Evolutionary conservation across 352 stramenopile species (phyloP), one percentile per base, ranked within the genome.

Genomic region (Salisapilia sapeloensis): DNA sequence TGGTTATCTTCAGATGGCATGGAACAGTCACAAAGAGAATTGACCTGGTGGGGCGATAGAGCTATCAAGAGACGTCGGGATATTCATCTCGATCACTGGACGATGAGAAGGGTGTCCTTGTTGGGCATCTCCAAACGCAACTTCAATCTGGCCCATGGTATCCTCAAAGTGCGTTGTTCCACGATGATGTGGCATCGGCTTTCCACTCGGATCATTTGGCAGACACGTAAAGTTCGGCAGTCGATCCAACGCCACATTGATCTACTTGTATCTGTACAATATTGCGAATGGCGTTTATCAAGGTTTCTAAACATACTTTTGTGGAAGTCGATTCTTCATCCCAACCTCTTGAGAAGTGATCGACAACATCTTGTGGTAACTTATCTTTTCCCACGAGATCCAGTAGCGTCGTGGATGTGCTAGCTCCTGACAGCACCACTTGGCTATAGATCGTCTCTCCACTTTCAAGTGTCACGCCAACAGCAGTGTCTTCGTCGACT

Each of bases 151-250:
- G 11, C 63, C 24, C 35, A 85, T 35, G 2, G 63, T 60, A 35
- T 86, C 60, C 33, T 93, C 80, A 40, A 94, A 93, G 42, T 94
- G 81, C 9, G 86, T 92, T 2, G 81, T 94, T 15, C 79, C 80
- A 21, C 60, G 70, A 32, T 95, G 81, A 26, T 89, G 76, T 2
- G 56, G 57, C 56, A 83, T 84, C 8, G 71, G 53, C 5, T 58
- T 60, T 2, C 58, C 61, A 36, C 77, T 46, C 3, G 57, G 62
- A 17, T 35, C 45, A 42, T 89, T 80, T 8, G 78, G 71, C 8
- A 83, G 47, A 21, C 76, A 93, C 2, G 43, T 61, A 41, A 93
- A 94, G 29, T 89, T 86, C 4, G 80, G 81, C 15, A 94, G 41
- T 13, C 42, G 43, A 40, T 90, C 54, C 13, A 93, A 53, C 4